Evolutionary conservation across 2,329 filamentous ascomycete genomes (phyloP), one percentile per base, ranked within the genome.

Genomic region (Xylariaceae sp.): DNA sequence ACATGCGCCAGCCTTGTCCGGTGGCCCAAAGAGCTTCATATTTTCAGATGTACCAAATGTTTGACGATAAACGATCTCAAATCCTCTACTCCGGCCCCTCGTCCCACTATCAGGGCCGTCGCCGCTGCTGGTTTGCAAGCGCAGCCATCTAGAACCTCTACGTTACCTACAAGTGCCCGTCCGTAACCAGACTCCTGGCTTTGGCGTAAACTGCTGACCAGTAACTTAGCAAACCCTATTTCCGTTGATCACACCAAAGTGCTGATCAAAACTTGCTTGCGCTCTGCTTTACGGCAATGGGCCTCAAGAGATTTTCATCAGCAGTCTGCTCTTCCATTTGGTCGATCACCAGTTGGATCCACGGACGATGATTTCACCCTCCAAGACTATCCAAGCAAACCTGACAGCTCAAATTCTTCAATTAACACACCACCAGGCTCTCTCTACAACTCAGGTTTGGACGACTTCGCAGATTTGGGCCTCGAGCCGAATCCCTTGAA

Each of bases 41-140:
- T 86, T 36, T 95, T 94, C 70, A 81, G 89, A 62, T 96, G 91
- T 70, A 87, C 88, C 40, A 86, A 89, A 51, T 96, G 91, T 69
- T 74, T 88, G 64, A 94, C 88, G 16, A 84, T 96, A 67, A 95
- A 95, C 67, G 90, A 95, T 67, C 70, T 95, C 49, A 76, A 80
- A 55, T 77, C 78, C 1, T 50, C 58, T 26, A 67, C 67, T 30
- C 65, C 68, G 12, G 54, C 63, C 22, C 34, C 57, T 16, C 54
- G 62, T 41, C 51, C 65, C 55, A 62, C 63, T 51, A 60, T 55
- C 10, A 60, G 63, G 15, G 52, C 54, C 7, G 49, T 53, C 29
- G 32, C 53, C 22, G 50, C 43, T 50, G 47, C 55, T 12, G 16
- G 44, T 32, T 54, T 55, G 21, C 56, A 59, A 39, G 43, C 55